Base-by-base conservation (phyloP, 2,329 filamentous ascomycete genomes). In the Drechslerella dactyloides region DNA sequence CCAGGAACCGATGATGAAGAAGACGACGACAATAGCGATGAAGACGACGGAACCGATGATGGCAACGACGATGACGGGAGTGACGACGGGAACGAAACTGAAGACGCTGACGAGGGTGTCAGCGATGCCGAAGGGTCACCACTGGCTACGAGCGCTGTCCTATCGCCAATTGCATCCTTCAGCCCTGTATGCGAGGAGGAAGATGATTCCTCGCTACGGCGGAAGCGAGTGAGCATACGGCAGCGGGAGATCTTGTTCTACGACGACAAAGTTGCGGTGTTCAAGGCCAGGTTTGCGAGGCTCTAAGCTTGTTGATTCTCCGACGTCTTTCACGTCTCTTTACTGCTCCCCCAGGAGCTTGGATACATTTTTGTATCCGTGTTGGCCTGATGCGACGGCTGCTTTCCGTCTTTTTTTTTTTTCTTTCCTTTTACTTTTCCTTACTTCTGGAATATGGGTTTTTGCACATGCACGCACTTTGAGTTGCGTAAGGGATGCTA, bases 181-280 rank as follows among this genome's bases (percentile, higher is more conserved):
- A 82, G 83, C 61, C 81, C 83, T 40, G 79, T 80, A 13, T 77
- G 81, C 74, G 82, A 83, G 37, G 83, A 83, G 19, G 81, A 81
- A 4, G 80, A 82, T 37, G 76, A 75, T 21, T 75, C 76, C 15
- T 79, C 81, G 42, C 80, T 78, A 57, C 77, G 79, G 42, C 75
- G 75, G 69, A 78, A 76, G 17, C 76, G 76, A 4, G 78, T 80
- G 30, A 81, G 84, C 75, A 83, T 93, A 69, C 84, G 86, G 61
- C 81, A 93, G 74, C 83, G 89, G 73, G 90, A 93, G 81, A 93
- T 94, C 74, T 79, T 93, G 73, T 93, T 91, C 79, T 93, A 91
- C 76, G 90, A 93, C 78, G 90, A 93, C 78, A 90, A 91, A 79
- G 86, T 91, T 59, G 87, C 89, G 27, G 88, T 93, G 66, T 93